Evolutionary conservation across 768 basidiomycete genomes (phyloP), one percentile per base, ranked within the genome.

Genomic region (Pleurotus tuoliensis): DNA sequence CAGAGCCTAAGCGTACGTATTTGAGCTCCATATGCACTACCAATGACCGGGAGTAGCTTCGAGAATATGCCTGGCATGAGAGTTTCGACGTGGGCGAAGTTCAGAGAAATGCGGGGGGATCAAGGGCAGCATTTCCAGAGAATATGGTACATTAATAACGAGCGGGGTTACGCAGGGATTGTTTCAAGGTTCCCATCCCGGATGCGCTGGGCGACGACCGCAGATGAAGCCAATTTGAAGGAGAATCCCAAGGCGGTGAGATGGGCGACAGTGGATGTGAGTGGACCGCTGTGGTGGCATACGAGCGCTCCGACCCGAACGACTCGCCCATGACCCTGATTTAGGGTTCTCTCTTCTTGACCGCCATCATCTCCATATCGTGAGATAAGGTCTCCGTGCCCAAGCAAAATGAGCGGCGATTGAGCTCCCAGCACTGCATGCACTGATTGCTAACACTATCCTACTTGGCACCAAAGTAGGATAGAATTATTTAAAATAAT

Each of bases 21-120:
- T 67, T 86, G 84, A 0, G 83, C 67, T 3, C 70, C 77, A 62
- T 79, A 85, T 9, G 84, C 79, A 56, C 74, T 79, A 7, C 69
- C 70, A 3, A 78, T 63, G 3, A 75, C 64, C 7, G 82, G 83
- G 1, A 82, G 52, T n/a, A 86, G 72, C 39, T 74, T 76, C 12
- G 83, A 83, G 58, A 83, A 79, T 2, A 81, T 4, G n/a, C 51
- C 51, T 25, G 51, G 51, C 51, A 53, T 53, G 16, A 38, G n/a
- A 37, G 15, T 12, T 34, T 34, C 30, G 30, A 34, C 11, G 24
- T 47, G 46, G 22, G 46, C 46, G 3, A 47, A 1, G 30, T 30
- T 30, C 30, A 30, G 8, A 30, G 30, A 8, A 30, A 30, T 11
- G 30, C 4, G 30, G 20, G 48, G 13, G 13, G 25, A 50, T 34